Percentiles rank a stretch among this genome's conserved stretches.
These are phyloP conservation scores for Fraxinus americana DNA, from an alignment of 257 asterid genomes.

Conservation along the genomic window DNA sequence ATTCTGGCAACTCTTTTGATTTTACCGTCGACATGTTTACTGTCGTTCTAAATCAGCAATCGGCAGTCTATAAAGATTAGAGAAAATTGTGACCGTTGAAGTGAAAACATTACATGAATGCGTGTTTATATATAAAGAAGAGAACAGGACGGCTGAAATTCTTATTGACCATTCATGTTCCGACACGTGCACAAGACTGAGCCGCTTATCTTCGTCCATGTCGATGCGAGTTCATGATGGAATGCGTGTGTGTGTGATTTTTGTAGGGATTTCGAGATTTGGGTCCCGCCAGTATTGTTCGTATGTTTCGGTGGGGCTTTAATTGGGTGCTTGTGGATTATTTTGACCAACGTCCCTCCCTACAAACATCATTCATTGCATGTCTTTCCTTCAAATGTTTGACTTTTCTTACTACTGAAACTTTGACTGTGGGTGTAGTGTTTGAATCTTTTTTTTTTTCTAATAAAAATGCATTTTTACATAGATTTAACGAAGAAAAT, in stretches of 20 bases:
- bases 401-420: too few species aligned
- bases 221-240: conserved; percentile 23
- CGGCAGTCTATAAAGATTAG: conserved; percentile 9
- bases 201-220: conserved; percentile 39
- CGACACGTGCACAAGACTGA: conserved; percentile 25
- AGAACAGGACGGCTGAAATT: background rate
- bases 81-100: background rate
- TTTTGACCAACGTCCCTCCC: background rate
- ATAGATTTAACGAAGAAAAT: too few species aligned
- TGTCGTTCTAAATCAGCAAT: background rate
- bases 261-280: conserved; percentile 26
- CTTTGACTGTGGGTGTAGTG: too few species aligned
- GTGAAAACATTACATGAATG: conserved; percentile 14
- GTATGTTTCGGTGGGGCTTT: conserved; percentile 12
- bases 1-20: conserved; percentile 30
- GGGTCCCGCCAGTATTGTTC: conserved; percentile 29
- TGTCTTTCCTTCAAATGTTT: background rate
- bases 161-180: conserved; percentile 1
- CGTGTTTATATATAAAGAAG: conserved; percentile 22
- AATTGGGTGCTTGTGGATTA: background rate
- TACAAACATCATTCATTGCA: background rate
- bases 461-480: too few species aligned
- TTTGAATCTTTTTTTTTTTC: too few species aligned
- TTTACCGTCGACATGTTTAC: conserved; percentile 26
- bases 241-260: conserved; percentile 35